phyloP scores from a whole-genome alignment of 768 basidiomycete species.

The Sarcomyxa edulis region DNA sequence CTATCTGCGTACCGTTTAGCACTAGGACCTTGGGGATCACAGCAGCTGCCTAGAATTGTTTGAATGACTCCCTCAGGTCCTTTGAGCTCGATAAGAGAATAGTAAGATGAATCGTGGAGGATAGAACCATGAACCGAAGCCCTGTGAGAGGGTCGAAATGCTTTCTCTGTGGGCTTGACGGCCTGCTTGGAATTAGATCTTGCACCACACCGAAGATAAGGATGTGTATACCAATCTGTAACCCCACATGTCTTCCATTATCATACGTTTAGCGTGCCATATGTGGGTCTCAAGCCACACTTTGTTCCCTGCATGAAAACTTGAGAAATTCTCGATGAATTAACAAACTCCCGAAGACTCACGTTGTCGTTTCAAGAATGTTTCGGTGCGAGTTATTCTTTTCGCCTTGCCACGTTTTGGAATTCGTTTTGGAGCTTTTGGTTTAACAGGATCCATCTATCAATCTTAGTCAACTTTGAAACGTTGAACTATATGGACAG shows the following conservation, averaged over 20 bases:
- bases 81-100: conserved; percentile 65
- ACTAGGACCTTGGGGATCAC: conserved; percentile 58
- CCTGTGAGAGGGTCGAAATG: conserved; percentile 87
- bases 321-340: not conserved
- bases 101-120: conserved; percentile 88
- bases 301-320: conserved; percentile 58
- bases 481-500: not conserved
- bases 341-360: conserved; percentile 8
- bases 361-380: conserved; percentile 75
- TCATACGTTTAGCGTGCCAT: conserved; percentile 97
- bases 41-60: conserved; percentile 44
- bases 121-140: conserved; percentile 83
- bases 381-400: conserved; percentile 50
- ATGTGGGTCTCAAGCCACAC: conserved; percentile 94
- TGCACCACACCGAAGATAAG: not conserved
- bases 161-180: conserved; percentile 83
- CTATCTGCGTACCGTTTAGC: conserved; percentile 45
- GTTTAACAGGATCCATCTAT: conserved; percentile 45
- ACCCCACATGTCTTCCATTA: conserved; percentile 91
- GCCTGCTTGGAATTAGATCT: conserved; percentile 43
- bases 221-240: conserved; percentile 61
- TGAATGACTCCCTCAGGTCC: conserved; percentile 57
- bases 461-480: too few relatives aligned
- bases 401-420: conserved; percentile 63
- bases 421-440: conserved; percentile 33